phyloP scores from a whole-genome alignment of 2,329 filamentous ascomycete species.

The Xylariaceae sp. region DNA sequence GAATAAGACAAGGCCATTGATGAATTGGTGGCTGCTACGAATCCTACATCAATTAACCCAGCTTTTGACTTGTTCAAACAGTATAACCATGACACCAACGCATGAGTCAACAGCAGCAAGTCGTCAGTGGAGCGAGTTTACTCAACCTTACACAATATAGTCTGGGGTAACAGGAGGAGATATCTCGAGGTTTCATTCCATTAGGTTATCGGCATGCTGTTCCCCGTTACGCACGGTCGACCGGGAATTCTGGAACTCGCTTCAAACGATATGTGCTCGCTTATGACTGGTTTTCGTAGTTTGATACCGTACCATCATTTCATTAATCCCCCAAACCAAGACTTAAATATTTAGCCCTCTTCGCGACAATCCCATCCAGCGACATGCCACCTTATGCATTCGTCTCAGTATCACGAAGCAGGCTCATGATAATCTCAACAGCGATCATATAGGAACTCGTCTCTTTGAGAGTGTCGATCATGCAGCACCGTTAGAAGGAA shows the following conservation, averaged over 20 bases:
- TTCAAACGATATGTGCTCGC: constrained; percentile 8
- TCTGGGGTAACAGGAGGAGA: constrained; percentile 2
- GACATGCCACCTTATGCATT: neutral
- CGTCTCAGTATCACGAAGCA: neutral
- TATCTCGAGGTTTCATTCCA: neutral
- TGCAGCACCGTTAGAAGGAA: constrained; percentile 15
- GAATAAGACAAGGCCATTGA: neutral
- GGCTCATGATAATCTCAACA: constrained; percentile 8
- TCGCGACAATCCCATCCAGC: neutral
- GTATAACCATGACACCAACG: neutral
- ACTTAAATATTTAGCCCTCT: neutral
- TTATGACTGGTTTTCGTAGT: neutral
- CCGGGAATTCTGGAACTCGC: neutral
- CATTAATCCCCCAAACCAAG: neutral
- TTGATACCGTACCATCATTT: neutral
- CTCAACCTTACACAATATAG: constrained; percentile 5
- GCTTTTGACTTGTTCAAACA: neutral
- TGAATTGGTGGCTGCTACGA: too few species aligned
- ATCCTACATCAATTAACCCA: neutral
- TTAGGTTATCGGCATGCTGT: constrained; percentile 3
- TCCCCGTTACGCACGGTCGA: constrained; percentile 9
- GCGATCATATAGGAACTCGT: constrained; percentile 9
- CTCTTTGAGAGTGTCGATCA: neutral
- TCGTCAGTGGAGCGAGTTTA: neutral
- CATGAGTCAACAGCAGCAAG: constrained; percentile 1